These are phyloP conservation scores for Cordyceps militaris DNA, from an alignment of 2,329 filamentous ascomycete species.

Conservation along the genomic window DNA sequence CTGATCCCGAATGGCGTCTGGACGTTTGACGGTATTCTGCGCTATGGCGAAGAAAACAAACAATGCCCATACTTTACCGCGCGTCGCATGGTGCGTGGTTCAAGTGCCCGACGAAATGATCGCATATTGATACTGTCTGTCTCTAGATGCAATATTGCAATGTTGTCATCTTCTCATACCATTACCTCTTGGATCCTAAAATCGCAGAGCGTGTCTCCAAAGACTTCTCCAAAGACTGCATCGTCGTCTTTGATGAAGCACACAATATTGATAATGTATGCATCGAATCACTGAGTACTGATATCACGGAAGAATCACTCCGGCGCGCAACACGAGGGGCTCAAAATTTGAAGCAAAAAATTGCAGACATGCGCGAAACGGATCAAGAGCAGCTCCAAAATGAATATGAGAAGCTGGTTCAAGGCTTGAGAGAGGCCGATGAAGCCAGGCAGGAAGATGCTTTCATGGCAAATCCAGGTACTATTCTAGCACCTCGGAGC, in stretches of 20 bases:
- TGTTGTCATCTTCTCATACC: conserved; percentile 98
- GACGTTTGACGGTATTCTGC: conserved; percentile 82
- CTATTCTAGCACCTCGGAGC: conserved; percentile 5
- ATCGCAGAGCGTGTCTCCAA: conserved; percentile 93
- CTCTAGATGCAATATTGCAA: conserved; percentile 93
- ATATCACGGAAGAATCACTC: conserved; percentile 90
- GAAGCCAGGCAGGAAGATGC: conserved; percentile 88
- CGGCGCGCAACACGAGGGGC: conserved; percentile 86
- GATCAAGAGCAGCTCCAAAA: conserved; percentile 91
- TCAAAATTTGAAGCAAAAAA: conserved; percentile 82
- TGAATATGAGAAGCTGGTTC: conserved; percentile 91
- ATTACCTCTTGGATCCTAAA: conserved; percentile 95
- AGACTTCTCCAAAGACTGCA: conserved; percentile 95
- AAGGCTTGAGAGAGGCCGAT: conserved; percentile 81
- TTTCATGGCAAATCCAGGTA: conserved; percentile 88
- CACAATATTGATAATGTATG: conserved; percentile 99
- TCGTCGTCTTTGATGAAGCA: conserved; percentile 96
- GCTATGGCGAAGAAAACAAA: conserved; percentile 90
- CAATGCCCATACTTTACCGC: conserved; percentile 98
- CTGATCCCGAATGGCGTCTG: conserved; percentile 92
- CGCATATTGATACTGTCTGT: neutral
- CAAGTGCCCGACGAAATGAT: no score
- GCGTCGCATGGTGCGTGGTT: conserved; percentile 70
- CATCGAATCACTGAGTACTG: conserved; percentile 94
- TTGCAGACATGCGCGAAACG: conserved; percentile 89